Percentiles rank a stretch among this genome's conserved stretches.
Conservation (phyloP, 1,284 basidiomycete genomes). For the Apiotrichum sp. region DNA sequence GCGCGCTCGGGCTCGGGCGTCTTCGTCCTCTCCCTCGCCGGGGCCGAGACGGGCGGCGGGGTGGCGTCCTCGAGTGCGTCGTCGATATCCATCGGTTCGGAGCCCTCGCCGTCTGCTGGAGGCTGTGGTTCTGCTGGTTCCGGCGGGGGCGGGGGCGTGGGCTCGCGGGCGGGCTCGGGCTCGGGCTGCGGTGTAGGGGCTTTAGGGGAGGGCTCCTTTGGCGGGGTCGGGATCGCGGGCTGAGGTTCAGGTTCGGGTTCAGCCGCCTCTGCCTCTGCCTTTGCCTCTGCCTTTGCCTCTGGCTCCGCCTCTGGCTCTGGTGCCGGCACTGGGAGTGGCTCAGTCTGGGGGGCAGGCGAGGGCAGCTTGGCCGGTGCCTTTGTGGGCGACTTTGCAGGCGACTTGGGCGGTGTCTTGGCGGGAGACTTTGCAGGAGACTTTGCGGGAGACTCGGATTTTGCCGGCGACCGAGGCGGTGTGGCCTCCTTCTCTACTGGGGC, state of each 20-base stretch:
- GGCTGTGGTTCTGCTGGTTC: too few relatives aligned
- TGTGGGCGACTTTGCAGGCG: background rate
- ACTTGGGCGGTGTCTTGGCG: too few relatives aligned
- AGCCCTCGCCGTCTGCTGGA: background rate
- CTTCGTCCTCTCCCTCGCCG: background rate
- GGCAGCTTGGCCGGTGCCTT: background rate
- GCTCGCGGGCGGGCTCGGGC: background rate
- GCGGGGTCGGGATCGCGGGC: too few relatives aligned
- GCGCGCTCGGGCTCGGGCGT: background rate
- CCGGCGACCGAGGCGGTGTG: too few relatives aligned
- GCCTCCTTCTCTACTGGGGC: too few relatives aligned
- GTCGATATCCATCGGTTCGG: conserved; percentile 1
- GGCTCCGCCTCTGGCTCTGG: background rate
- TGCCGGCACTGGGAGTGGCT: background rate
- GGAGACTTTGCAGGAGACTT: background rate
- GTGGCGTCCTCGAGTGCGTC: background rate
- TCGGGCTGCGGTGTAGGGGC: background rate
- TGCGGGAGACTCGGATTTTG: too few relatives aligned
- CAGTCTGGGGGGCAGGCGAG: background rate
- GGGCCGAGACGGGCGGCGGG: background rate
- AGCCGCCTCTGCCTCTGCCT: too few relatives aligned
- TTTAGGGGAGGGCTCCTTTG: too few relatives aligned
- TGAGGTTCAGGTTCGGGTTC: background rate
- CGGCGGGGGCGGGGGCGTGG: background rate
- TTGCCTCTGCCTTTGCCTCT: too few relatives aligned